These are phyloP conservation scores for Phytophthora vignae DNA, from an alignment of 352 stramenopile genomes.

Conservation along the genomic window DNA sequence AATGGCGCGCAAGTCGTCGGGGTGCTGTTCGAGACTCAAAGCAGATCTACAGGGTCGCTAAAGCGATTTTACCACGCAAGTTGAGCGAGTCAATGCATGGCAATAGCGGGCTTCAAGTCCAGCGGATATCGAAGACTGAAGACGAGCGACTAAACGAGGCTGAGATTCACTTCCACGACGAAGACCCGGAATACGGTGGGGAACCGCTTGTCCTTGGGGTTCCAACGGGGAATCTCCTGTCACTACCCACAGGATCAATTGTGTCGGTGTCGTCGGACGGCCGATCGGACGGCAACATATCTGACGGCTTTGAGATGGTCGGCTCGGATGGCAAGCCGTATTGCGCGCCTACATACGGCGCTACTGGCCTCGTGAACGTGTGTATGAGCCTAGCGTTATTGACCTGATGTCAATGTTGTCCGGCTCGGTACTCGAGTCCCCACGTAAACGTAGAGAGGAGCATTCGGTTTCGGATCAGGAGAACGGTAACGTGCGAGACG, in stretches of 20 bases:
- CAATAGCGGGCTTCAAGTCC: not conserved
- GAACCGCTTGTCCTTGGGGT: not conserved
- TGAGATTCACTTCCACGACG: not conserved
- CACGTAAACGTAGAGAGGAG: not conserved
- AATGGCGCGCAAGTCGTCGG: not conserved
- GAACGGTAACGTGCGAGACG: not conserved
- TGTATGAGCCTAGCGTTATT: not conserved
- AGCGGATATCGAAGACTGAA: not conserved
- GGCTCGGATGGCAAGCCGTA: not conserved
- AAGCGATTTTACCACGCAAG: not conserved
- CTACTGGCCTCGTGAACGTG: not conserved
- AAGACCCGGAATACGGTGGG: not conserved
- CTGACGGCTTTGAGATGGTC: not conserved
- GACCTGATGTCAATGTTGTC: not conserved
- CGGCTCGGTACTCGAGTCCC: not conserved
- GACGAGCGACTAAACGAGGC: not conserved
- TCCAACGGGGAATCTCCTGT: not conserved
- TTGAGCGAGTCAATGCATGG: not conserved
- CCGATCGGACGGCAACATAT: not conserved
- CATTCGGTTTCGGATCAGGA: not conserved
- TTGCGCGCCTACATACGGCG: not conserved
- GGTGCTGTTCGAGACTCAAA: not conserved
- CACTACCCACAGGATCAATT: not conserved
- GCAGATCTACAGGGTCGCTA: not conserved
- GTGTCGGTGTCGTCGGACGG: not conserved